phyloP scores from a whole-genome alignment of 352 stramenopile genomes.

The Phytopythium vexans region DNA sequence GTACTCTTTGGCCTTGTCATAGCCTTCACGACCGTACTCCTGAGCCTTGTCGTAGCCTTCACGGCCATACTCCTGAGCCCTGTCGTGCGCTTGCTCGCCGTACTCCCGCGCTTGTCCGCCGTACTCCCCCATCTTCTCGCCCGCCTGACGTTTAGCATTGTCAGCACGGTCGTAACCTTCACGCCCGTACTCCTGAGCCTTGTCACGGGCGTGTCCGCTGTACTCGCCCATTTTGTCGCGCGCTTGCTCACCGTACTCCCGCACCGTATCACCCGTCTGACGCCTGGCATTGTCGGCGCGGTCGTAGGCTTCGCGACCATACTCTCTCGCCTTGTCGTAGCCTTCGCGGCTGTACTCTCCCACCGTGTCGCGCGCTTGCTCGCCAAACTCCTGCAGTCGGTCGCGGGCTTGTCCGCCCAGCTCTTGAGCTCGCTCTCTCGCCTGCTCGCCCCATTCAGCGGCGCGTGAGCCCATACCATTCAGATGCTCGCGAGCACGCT shows the following conservation, averaged over 20 bases:
- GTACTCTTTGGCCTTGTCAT: slow-evolving; percentile 5
- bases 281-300: background rate
- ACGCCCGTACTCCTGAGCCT: background rate
- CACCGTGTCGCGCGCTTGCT: background rate
- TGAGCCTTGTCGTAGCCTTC: slow-evolving; percentile 2
- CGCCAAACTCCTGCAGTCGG: slow-evolving; percentile 14
- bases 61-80: background rate
- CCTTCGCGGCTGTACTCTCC: slow-evolving; percentile 1
- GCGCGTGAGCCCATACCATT: slow-evolving; percentile 10
- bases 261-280: background rate
- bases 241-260: background rate
- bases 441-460: slow-evolving; percentile 16
- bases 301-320: background rate
- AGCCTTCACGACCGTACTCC: slow-evolving; percentile 2
- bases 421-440: slow-evolving; percentile 32
- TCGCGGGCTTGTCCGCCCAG: slow-evolving; percentile 23
- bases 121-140: no score
- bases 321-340: background rate
- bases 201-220: no score
- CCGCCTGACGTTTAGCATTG: background rate
- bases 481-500: slow-evolving; percentile 6
- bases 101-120: no score
- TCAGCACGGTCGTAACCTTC: background rate
- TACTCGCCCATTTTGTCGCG: no score
- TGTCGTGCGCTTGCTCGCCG: background rate